Evolutionary conservation across 2,329 filamentous ascomycete genomes (phyloP).

Genomic region (Pyrenophora graminea): DNA sequence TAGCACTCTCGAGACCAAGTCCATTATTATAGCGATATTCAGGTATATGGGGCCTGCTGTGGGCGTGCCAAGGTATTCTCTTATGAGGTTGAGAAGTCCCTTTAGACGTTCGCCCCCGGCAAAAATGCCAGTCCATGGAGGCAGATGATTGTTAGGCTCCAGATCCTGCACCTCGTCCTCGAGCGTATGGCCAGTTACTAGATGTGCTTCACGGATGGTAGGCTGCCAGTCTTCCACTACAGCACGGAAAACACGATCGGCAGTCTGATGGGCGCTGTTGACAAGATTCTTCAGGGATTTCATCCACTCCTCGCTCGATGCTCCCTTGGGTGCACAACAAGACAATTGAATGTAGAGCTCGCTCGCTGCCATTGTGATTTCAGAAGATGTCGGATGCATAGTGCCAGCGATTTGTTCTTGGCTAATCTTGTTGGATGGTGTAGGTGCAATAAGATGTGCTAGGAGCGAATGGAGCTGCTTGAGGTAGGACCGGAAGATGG

Average conservation of each 20-base stretch:
- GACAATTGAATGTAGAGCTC: slow-evolving; percentile 72
- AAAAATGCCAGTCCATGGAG: slow-evolving; percentile 73
- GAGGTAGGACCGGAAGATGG: slow-evolving; percentile 77
- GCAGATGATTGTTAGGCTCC: slow-evolving; percentile 56
- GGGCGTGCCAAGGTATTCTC: slow-evolving; percentile 64
- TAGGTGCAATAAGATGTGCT: slow-evolving; percentile 66
- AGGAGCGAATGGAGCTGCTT: slow-evolving; percentile 68
- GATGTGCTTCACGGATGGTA: slow-evolving; percentile 50
- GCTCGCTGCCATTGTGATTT: slow-evolving; percentile 63
- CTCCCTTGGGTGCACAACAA: slow-evolving; percentile 79
- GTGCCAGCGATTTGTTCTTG: slow-evolving; percentile 20
- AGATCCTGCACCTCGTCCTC: slow-evolving; percentile 46
- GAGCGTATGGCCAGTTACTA: slow-evolving; percentile 33
- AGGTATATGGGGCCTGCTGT: slow-evolving; percentile 70
- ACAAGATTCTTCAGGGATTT: slow-evolving; percentile 67
- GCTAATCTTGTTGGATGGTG: slow-evolving; percentile 51
- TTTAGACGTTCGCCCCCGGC: slow-evolving; percentile 72
- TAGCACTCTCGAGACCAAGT: slow-evolving; percentile 71
- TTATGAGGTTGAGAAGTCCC: slow-evolving; percentile 68
- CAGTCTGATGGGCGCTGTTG: slow-evolving; percentile 68
- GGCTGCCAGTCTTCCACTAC: slow-evolving; percentile 83
- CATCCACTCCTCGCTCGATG: slow-evolving; percentile 76
- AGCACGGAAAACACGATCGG: slow-evolving; percentile 77
- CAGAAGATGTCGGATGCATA: slow-evolving; percentile 55
- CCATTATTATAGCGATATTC: slow-evolving; percentile 68